Evolutionary conservation across 73 alveolate genomes (phyloP), one percentile per base, ranked within the genome.

Genomic region (Blepharisma japonicum): DNA sequence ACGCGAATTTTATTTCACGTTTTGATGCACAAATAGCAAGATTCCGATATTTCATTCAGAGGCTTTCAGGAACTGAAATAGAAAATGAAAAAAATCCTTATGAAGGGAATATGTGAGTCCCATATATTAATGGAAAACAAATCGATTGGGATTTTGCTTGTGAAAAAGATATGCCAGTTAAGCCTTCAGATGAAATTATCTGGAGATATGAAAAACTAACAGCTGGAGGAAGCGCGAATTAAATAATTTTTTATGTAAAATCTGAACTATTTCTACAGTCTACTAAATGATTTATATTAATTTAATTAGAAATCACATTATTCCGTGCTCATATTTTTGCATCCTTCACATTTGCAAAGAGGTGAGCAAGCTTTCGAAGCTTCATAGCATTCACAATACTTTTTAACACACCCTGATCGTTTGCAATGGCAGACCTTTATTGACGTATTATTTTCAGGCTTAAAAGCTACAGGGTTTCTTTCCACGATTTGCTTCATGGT

Each of bases 71-170:
- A 11, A 46, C 50, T 21, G 68, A 45, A 7, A 77, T 86, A 6
- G 91, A 86, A 74, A 86, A 83, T 68, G 93, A 86, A 66, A 85
- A 86, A 6, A 48, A 56, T 56, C 93, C 93, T 61, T 50, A 27
- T 20, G 49, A 61, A 45, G 93, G 90, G 18, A 55, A 77, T 45
- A 74, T 80, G 50, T 86, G 93, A 90, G 87, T 78, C 18, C 82
- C 82, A 6, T 86, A 86, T 68, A 77, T 86, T 5, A 86, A 86
- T 45, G 72, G 61, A 45, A 71, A 77, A 66, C 56, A 81, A 39
- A 79, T 54, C 21, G 91, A 86, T 48, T 86, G 93, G 93, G 50
- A 70, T 46, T 77, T 9, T 45, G 23, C 71, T 3, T 86, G 93
- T 55, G 85, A 86, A 21, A 56, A 84, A 61, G 86, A 86, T 45